A percentile compares a stretch with the other conserved stretches of the same genome.
Evolutionary conservation across 345 rosid species (phyloP).

Genomic region (Dimocarpus longan): DNA sequence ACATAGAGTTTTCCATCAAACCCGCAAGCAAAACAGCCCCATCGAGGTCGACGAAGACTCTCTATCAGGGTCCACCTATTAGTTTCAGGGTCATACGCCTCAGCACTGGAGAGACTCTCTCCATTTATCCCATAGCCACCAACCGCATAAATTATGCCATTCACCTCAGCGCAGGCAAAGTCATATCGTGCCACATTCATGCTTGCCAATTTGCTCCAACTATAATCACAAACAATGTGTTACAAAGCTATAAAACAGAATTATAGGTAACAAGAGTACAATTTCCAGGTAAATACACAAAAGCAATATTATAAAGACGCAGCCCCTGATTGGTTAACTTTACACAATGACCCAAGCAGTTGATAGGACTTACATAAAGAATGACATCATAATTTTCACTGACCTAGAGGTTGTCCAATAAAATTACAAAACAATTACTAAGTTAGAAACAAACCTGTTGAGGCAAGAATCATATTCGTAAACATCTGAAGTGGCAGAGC

Average conservation of each 20-base stretch:
- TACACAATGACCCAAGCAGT: background rate
- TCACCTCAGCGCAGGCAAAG: slow-evolving; percentile 89
- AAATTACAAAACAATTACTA: background rate
- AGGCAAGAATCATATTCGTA: slow-evolving; percentile 81
- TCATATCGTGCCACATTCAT: slow-evolving; percentile 79
- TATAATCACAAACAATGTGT: slow-evolving; percentile 35
- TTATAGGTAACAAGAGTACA: background rate
- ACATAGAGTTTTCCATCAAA: slow-evolving; percentile 82
- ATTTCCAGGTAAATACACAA: background rate
- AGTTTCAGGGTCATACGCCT: slow-evolving; percentile 69
- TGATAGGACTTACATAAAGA: too few relatives aligned
- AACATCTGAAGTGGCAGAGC: slow-evolving; percentile 62
- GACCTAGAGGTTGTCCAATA: background rate
- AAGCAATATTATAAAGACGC: background rate
- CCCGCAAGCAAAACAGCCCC: slow-evolving; percentile 83
- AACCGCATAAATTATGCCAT: slow-evolving; percentile 77
- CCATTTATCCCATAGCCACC: slow-evolving; percentile 84
- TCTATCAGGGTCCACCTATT: slow-evolving; percentile 66
- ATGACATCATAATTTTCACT: too few relatives aligned
- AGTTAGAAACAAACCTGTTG: slow-evolving; percentile 62
- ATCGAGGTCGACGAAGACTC: slow-evolving; percentile 77
- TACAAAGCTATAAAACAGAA: slow-evolving; percentile 3
- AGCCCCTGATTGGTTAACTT: background rate
- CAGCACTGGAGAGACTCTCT: slow-evolving; percentile 71
- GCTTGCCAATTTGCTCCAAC: slow-evolving; percentile 80